phyloP scores from a whole-genome alignment of 768 basidiomycete genomes.

The Amanita pseudoporphyria region DNA sequence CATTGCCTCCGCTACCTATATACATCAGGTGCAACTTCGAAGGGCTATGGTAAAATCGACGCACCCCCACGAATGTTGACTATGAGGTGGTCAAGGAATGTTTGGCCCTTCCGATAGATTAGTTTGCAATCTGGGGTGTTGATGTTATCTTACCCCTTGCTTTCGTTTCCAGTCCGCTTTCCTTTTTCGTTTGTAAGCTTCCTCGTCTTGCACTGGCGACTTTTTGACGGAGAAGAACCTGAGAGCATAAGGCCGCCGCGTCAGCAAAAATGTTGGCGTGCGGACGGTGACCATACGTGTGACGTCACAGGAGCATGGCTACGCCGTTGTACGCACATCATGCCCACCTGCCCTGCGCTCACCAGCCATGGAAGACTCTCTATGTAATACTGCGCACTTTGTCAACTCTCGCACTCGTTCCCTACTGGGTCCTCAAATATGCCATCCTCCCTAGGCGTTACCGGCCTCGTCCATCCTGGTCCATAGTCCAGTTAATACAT shows the following conservation, averaged over 20 bases:
- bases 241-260: not conserved
- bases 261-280: too few species aligned
- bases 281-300: too few species aligned
- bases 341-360: conserved; percentile 32
- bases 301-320: too few species aligned
- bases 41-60: conserved; percentile 8
- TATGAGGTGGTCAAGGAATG: conserved; percentile 75
- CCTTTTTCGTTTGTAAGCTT: conserved; percentile 35
- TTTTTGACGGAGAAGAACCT: not conserved
- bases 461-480: conserved; percentile 43
- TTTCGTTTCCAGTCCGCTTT: conserved; percentile 71
- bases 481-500: conserved; percentile 36
- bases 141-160: conserved; percentile 43
- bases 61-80: conserved; percentile 72
- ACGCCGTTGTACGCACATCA: conserved; percentile 28
- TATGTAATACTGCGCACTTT: conserved; percentile 39
- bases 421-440: conserved; percentile 36
- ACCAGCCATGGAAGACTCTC: conserved; percentile 34
- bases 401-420: conserved; percentile 38
- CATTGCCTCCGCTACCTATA: conserved; percentile 81
- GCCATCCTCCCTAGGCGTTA: conserved; percentile 29
- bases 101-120: conserved; percentile 44
- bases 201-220: conserved; percentile 16
- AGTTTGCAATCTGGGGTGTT: conserved; percentile 4
- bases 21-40: conserved; percentile 1